Evolutionary conservation across 2,329 filamentous ascomycete genomes (phyloP).

Genomic region (Eutypa lata): DNA sequence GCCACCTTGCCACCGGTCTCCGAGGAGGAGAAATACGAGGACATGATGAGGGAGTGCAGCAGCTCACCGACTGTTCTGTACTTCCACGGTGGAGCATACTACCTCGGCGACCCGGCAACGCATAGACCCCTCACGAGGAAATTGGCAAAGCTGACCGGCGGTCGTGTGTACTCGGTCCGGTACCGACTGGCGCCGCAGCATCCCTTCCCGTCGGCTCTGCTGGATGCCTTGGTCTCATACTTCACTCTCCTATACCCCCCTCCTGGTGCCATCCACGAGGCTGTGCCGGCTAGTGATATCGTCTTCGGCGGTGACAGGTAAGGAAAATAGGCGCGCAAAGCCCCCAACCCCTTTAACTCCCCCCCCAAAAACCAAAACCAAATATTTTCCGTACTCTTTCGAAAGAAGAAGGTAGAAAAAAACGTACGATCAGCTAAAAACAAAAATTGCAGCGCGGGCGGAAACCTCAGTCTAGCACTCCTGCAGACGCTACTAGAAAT

Average conservation of each 20-base stretch:
- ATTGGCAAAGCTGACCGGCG: slow-evolving; percentile 64
- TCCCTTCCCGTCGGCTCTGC: slow-evolving; percentile 69
- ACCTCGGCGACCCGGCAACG: slow-evolving; percentile 65
- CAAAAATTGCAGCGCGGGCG: slow-evolving; percentile 68
- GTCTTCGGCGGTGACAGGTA: slow-evolving; percentile 69
- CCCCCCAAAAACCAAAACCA: background rate
- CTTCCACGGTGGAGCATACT: slow-evolving; percentile 75
- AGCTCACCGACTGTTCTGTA: slow-evolving; percentile 65
- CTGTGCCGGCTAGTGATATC: slow-evolving; percentile 63
- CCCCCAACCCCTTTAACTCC: too few species aligned
- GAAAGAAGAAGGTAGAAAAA: too few species aligned
- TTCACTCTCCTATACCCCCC: slow-evolving; percentile 71
- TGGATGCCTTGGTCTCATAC: slow-evolving; percentile 72
- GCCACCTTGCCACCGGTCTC: slow-evolving; percentile 52
- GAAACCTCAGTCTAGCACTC: slow-evolving; percentile 65
- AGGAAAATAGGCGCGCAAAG: slow-evolving; percentile 10
- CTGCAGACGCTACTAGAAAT: slow-evolving; percentile 68
- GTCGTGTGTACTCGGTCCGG: slow-evolving; percentile 67
- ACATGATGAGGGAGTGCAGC: slow-evolving; percentile 66
- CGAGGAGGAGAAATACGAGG: slow-evolving; percentile 62
- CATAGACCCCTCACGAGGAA: slow-evolving; percentile 58
- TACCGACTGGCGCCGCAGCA: slow-evolving; percentile 74
- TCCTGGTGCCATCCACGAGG: slow-evolving; percentile 60
- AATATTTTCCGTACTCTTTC: too few species aligned
- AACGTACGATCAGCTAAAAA: too few species aligned